Evolutionary conservation across 805 yeast species (phyloP).

Genomic region (Wickerhamiella slavikovae): DNA sequence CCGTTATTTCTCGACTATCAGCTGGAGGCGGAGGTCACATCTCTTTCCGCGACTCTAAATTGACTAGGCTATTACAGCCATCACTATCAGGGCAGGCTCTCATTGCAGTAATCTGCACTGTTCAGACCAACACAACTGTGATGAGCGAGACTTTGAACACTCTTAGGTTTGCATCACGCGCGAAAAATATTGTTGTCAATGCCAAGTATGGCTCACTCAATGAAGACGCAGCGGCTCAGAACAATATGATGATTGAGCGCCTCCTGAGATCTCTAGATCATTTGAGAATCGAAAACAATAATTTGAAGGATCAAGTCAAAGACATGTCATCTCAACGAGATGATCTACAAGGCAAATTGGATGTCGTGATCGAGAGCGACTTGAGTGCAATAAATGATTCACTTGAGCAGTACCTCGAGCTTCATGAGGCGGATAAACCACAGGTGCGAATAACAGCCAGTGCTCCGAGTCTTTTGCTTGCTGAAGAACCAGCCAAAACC

Average conservation of each 20-base stretch:
- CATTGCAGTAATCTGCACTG: constrained; percentile 72
- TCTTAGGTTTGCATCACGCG: constrained; percentile 78
- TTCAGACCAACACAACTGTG: constrained; percentile 38
- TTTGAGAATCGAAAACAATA: constrained; percentile 32
- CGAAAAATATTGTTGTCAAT: constrained; percentile 59
- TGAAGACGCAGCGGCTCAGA: constrained; percentile 22
- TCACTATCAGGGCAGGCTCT: constrained; percentile 75
- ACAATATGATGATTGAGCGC: no score
- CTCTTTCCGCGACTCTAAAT: constrained; percentile 84
- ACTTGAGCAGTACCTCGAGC: no score
- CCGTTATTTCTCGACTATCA: constrained; percentile 71
- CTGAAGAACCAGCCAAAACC: no score
- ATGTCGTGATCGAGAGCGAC: constrained; percentile 6
- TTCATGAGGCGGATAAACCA: no score
- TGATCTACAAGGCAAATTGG: constrained; percentile 11
- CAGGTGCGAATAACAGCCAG: no score
- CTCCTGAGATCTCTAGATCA: constrained; percentile 39
- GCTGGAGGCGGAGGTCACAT: constrained; percentile 37
- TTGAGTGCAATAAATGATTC: no score
- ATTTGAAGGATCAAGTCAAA: constrained; percentile 10
- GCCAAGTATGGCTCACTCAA: constrained; percentile 28
- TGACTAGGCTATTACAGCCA: constrained; percentile 78
- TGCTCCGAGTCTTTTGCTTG: no score
- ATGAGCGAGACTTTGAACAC: constrained; percentile 73
- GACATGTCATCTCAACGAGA: constrained; percentile 6